Base-by-base conservation (phyloP, 345 rosid genomes). In the Capsella bursapastoris region DNA sequence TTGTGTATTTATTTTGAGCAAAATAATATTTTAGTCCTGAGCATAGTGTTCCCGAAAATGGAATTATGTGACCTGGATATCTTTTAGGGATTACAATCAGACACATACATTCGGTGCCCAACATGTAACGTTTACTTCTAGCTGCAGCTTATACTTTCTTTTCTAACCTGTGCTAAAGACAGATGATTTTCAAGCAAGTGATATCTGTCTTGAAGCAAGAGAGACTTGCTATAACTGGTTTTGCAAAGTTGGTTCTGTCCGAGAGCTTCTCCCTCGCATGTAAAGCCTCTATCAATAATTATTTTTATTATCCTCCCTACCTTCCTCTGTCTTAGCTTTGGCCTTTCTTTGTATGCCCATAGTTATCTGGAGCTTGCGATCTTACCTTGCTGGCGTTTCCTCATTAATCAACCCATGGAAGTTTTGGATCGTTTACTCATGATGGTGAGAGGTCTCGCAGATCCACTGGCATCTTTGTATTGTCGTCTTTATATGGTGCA, bases 141-240 rank as follows among this genome's bases (percentile, higher is more conserved):
- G 75, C 47, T 69, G 29, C 70, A 63, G 70, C 52, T 59, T 57
- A 51, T 78, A 66, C 22, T 59, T 59, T 60, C 7, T 57, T 58
- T 34, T 57, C 25, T 15, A 57, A 66, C 71, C 3, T 72, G 59
- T 72, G 78, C 53, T 72, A 58, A 72, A 58, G 78, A 78, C 92
- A 90, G 98, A 83, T 72, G 84, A 82, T 76, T 90, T 89, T 63
- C 81, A 73, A 78, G 93, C 89, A 67, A 83, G 69, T 78, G 86
- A 86, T 80, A 80, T 89, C 29, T 78, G 86, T 69, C 51, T 71
- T 15, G 94, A 87, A 81, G 97, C 98, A 47, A 93, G 86, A 84
- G 98, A 89, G 85, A 90, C 93, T 51, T 93, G 93, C 85, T 64
- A 89, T 77, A 93, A 93, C 81, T 93, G 98, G 97, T 89, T 90